phyloP scores from a whole-genome alignment of 805 yeast species.

The Starmerella kuoi region DNA sequence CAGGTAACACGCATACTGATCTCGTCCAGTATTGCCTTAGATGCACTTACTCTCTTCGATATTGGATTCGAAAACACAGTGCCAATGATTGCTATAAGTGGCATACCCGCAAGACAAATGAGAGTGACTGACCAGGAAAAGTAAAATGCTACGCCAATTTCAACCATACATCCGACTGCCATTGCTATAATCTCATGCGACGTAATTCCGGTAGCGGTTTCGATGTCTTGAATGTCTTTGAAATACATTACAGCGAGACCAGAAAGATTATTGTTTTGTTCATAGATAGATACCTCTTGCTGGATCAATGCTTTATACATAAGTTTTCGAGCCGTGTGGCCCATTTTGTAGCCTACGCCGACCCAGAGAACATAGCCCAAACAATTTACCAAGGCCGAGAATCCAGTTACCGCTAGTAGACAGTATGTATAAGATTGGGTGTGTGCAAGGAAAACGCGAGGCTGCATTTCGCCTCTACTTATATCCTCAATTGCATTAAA shows the following conservation, averaged over 20 bases:
- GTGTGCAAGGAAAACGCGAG: slow-evolving; percentile 30
- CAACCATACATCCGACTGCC: slow-evolving; percentile 45
- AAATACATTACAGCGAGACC: slow-evolving; percentile 58
- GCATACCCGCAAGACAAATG: slow-evolving; percentile 61
- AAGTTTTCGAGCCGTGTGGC: slow-evolving; percentile 39
- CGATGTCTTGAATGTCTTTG: slow-evolving; percentile 23
- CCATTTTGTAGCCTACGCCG: slow-evolving; percentile 60
- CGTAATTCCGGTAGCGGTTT: slow-evolving; percentile 32
- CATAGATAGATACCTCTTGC: slow-evolving; percentile 51
- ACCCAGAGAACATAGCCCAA: slow-evolving; percentile 50
- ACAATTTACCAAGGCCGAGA: slow-evolving; percentile 40
- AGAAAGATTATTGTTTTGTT: slow-evolving; percentile 38
- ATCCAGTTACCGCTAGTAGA: slow-evolving; percentile 35
- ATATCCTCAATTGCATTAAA: slow-evolving; percentile 37
- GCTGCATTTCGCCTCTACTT: slow-evolving; percentile 27
- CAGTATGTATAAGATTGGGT: slow-evolving; percentile 27
- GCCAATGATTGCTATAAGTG: slow-evolving; percentile 46
- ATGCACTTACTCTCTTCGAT: slow-evolving; percentile 38
- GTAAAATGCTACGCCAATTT: slow-evolving; percentile 46
- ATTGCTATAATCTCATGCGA: slow-evolving; percentile 70
- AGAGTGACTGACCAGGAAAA: slow-evolving; percentile 80
- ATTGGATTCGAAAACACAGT: slow-evolving; percentile 41
- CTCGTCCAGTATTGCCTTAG: slow-evolving; percentile 44
- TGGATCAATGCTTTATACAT: slow-evolving; percentile 38
- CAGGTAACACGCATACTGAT: slow-evolving; percentile 59